Evolutionary conservation across 2,329 filamentous ascomycete genomes (phyloP).

Genomic region (Alternaria alternata): DNA sequence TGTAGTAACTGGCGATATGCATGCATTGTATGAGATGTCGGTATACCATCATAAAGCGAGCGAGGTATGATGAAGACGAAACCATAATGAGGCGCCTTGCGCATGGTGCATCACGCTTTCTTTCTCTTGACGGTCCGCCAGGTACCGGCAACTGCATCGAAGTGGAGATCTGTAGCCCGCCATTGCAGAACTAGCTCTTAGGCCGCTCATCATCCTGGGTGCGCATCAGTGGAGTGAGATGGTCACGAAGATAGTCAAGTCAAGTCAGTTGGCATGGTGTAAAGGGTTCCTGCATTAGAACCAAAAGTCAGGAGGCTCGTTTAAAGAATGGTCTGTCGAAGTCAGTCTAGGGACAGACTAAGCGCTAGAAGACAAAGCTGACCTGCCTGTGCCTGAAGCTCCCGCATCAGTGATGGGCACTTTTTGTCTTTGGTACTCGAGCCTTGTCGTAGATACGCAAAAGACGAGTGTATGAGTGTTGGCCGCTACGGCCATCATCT

Average conservation of each 20-base stretch:
- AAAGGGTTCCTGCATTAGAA: slow-evolving; percentile 17
- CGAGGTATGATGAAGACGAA: background rate
- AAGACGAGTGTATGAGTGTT: background rate
- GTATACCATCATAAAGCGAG: background rate
- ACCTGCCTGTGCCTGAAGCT: background rate
- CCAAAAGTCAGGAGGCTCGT: background rate
- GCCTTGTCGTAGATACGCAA: background rate
- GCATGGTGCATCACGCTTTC: background rate
- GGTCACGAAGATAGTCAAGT: background rate
- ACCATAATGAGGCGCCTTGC: background rate
- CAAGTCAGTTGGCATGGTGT: background rate
- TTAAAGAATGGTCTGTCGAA: background rate
- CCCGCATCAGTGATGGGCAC: background rate
- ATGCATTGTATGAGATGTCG: background rate
- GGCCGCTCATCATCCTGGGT: background rate
- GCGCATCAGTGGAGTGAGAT: slow-evolving; percentile 2
- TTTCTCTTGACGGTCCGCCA: background rate
- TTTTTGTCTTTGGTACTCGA: background rate
- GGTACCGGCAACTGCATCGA: background rate
- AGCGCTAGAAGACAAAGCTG: background rate
- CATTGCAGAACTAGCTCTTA: background rate
- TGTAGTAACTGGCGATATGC: background rate
- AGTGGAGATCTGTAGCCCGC: background rate
- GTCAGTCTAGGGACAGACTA: slow-evolving; percentile 1
- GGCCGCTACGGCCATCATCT: background rate